These are phyloP conservation scores for Dothideomycetidae sp. DNA, from an alignment of 2,329 filamentous ascomycete species.

Conservation along the genomic window DNA sequence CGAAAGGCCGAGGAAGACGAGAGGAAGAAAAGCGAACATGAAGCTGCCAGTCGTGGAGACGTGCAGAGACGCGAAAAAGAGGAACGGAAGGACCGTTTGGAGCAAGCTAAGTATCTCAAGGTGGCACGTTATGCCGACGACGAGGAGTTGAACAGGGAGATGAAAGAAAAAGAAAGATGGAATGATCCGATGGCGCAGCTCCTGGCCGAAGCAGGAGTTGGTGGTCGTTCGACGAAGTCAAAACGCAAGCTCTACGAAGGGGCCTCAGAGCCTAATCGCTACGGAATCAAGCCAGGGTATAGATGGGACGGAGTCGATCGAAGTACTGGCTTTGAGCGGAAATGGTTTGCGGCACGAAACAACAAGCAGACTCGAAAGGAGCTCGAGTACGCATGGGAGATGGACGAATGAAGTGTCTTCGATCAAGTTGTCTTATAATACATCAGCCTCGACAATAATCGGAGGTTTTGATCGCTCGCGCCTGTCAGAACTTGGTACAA, in stretches of 20 bases:
- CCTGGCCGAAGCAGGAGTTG: constrained; percentile 46
- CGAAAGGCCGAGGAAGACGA: constrained; percentile 60
- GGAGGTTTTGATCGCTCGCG: constrained; percentile 22
- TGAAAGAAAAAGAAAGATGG: constrained; percentile 68
- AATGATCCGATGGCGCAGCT: constrained; percentile 87
- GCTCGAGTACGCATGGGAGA: constrained; percentile 87
- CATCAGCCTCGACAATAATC: constrained; percentile 30
- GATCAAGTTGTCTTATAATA: constrained; percentile 26
- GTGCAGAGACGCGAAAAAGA: constrained; percentile 61
- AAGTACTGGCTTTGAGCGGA: constrained; percentile 81
- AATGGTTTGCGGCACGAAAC: constrained; percentile 84
- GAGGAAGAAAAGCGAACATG: constrained; percentile 47
- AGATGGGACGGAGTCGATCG: constrained; percentile 96
- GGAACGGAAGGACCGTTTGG: constrained; percentile 50
- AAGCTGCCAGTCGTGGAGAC: constrained; percentile 65
- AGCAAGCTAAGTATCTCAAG: constrained; percentile 70
- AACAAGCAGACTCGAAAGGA: constrained; percentile 59
- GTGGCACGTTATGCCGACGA: constrained; percentile 75
- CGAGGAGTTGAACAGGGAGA: constrained; percentile 66
- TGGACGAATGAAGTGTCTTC: constrained; percentile 56
- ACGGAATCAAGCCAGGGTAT: constrained; percentile 83
- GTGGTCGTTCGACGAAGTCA: constrained; percentile 34
- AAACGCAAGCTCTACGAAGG: constrained; percentile 58
- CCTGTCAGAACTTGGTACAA: constrained; percentile 25
- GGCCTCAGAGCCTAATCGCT: constrained; percentile 73